These are phyloP conservation scores for Cutaneotrichosporon dermatis DNA, from an alignment of 1,284 basidiomycete species.

Conservation along the genomic window DNA sequence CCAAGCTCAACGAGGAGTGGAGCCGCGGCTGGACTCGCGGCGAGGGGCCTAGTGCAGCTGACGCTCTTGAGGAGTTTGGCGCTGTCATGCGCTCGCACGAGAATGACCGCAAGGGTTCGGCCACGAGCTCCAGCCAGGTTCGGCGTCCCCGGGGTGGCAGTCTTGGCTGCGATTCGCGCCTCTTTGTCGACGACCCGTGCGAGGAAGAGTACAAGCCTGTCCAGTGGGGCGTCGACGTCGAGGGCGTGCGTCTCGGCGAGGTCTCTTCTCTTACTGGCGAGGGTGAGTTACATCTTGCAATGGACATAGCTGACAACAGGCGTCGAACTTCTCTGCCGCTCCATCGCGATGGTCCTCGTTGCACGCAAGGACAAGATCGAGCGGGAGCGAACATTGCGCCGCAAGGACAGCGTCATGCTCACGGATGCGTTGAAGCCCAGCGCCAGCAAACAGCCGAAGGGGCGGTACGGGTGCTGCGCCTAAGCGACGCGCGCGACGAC, in stretches of 20 bases:
- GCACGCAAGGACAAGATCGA: constrained; percentile 45
- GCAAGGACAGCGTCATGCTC: constrained; percentile 46
- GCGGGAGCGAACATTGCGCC: constrained; percentile 35
- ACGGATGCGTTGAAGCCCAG: constrained; percentile 25
- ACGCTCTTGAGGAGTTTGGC: constrained; percentile 42
- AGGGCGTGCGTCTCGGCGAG: constrained; percentile 43
- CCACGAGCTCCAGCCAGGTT: not conserved
- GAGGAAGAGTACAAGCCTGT: constrained; percentile 19
- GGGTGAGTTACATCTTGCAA: constrained; percentile 24
- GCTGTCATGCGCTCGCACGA: constrained; percentile 32
- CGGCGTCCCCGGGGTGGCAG: constrained; percentile 33
- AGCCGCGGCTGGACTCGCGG: constrained; percentile 38
- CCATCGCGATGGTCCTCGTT: constrained; percentile 42
- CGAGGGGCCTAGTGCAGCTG: constrained; percentile 38
- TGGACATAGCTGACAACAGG: constrained; percentile 15
- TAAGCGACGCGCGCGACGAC: not conserved
- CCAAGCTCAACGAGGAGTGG: constrained; percentile 39
- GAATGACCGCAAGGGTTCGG: constrained; percentile 21
- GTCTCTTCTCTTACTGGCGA: constrained; percentile 42
- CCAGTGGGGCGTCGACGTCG: constrained; percentile 41
- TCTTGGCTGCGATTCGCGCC: constrained; percentile 36
- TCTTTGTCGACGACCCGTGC: constrained; percentile 17
- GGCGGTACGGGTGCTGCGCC: constrained; percentile 16
- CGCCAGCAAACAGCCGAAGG: constrained; percentile 12
- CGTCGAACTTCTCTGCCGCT: constrained; percentile 43